Evolutionary conservation across 805 yeast genomes (phyloP), one percentile per base, ranked within the genome.

Genomic region (Candida pseudoglaebosa): DNA sequence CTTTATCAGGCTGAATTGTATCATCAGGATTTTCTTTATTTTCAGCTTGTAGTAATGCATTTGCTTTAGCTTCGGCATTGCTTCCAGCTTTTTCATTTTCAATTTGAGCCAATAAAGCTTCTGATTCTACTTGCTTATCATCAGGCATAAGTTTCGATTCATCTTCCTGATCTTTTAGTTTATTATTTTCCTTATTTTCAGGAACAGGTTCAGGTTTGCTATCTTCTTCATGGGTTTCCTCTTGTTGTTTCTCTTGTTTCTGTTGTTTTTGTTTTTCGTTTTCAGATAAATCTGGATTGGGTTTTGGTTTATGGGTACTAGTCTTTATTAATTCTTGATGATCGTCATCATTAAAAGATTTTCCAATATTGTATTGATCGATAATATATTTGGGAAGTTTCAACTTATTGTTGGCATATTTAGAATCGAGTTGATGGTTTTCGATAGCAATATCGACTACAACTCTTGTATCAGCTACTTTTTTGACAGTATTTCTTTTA

Each of bases 371-470:
- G 40, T 61, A 54, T 15, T 61, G 62, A 12, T 57, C 52, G 24
- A 67, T 40, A 4, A 67, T 46, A 20, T 54, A 43, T 28, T 38
- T 36, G 0, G 73, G 73, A 7, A 57, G 42, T 24, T 49, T 50
- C 17, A 53, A 33, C 34, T 57, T 54, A 39, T 65, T 61, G 1
- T 76, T 75, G 20, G 68, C 53, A 28, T 67, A 57, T 20, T 53
- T 49, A 33, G 56, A 44, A 42, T 67, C 71, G 2, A 35, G 12
- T 3, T 54, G 48, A 4, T 66, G 62, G 28, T 55, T 52, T 5
- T 67, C 61, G 9, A 75, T 56, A 2, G 73, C 65, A 12, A 66
- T 47, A 40, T 65, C 70, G 5, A 69, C 55, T 19, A 76, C 59
- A 8, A 71, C 75, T 35, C 35, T 45, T 54, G 41, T 55, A 37